Evolutionary conservation across 208 protist genomes (phyloP).

Genomic region (Borovskyia barvae): DNA sequence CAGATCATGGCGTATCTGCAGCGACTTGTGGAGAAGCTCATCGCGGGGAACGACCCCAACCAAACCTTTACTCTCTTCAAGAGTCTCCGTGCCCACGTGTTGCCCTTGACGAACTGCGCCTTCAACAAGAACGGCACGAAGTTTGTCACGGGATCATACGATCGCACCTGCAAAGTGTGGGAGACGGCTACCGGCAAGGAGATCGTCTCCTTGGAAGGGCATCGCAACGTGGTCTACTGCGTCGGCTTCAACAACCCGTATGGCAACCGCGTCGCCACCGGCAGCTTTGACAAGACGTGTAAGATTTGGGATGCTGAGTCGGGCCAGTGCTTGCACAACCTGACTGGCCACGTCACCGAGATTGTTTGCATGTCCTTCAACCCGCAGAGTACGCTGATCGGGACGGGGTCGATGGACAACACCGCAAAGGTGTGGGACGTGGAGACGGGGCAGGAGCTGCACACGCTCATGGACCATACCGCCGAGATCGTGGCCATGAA

Average conservation of each 20-base stretch:
- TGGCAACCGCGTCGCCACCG: constrained; percentile 93
- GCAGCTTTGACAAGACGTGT: constrained; percentile 96
- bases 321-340: constrained; percentile 88
- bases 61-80: constrained; percentile 94
- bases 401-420: constrained; percentile 96
- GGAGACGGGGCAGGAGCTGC: constrained; percentile 87
- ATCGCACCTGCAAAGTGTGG: constrained; percentile 96
- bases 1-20: constrained; percentile 85
- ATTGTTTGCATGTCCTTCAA: constrained; percentile 96
- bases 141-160: constrained; percentile 95
- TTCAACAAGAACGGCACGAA: constrained; percentile 95
- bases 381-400: constrained; percentile 86
- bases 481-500: constrained; percentile 93
- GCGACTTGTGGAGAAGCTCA: constrained; percentile 88
- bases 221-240: constrained; percentile 96
- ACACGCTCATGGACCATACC: constrained; percentile 91
- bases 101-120: constrained; percentile 96
- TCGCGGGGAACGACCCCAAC: constrained; percentile 58
- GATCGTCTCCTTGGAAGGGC: constrained; percentile 91
- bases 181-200: constrained; percentile 92
- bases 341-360: constrained; percentile 93
- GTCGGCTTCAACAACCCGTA: constrained; percentile 96
- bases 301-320: constrained; percentile 93
- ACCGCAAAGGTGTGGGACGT: constrained; percentile 94
- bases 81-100: constrained; percentile 93